Evolutionary conservation across 2,329 filamentous ascomycete genomes (phyloP).

Genomic region (Cercospora zeina): DNA sequence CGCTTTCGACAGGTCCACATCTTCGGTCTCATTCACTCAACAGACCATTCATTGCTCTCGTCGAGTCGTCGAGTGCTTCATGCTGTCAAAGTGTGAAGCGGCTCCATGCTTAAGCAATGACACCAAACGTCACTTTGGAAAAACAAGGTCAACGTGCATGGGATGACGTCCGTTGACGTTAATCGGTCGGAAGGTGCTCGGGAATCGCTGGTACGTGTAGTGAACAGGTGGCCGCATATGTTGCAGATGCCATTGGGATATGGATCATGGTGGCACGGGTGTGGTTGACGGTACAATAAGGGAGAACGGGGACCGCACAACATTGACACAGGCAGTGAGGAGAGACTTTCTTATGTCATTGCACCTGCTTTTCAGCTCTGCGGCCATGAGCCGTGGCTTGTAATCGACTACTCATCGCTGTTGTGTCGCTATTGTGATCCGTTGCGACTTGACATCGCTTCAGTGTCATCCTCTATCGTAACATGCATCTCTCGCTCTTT

Average conservation of each 20-base stretch:
- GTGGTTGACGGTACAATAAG: too few relatives aligned
- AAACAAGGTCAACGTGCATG: background rate
- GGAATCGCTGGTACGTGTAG: background rate
- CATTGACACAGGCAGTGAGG: background rate
- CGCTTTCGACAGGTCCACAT: too few relatives aligned
- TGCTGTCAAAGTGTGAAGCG: too few relatives aligned
- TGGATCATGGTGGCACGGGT: too few relatives aligned
- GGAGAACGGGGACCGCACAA: background rate
- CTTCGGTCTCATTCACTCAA: too few relatives aligned
- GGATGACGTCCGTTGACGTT: background rate
- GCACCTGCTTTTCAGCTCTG: constrained; percentile 27
- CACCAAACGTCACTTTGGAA: background rate
- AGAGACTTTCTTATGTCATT: constrained; percentile 21
- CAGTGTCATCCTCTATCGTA: background rate
- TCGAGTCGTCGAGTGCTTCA: too few relatives aligned
- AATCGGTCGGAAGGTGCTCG: background rate
- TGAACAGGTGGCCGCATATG: too few relatives aligned
- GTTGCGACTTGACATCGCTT: constrained; percentile 1
- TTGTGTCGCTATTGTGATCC: background rate
- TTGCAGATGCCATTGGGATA: too few relatives aligned
- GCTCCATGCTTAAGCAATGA: background rate
- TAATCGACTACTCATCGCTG: background rate
- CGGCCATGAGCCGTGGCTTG: constrained; percentile 1
- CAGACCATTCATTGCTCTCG: too few relatives aligned
- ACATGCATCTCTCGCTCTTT: constrained; percentile 18